These are phyloP conservation scores for Colletotrichum tofieldiae DNA, from an alignment of 2,329 filamentous ascomycete genomes.

Conservation along the genomic window DNA sequence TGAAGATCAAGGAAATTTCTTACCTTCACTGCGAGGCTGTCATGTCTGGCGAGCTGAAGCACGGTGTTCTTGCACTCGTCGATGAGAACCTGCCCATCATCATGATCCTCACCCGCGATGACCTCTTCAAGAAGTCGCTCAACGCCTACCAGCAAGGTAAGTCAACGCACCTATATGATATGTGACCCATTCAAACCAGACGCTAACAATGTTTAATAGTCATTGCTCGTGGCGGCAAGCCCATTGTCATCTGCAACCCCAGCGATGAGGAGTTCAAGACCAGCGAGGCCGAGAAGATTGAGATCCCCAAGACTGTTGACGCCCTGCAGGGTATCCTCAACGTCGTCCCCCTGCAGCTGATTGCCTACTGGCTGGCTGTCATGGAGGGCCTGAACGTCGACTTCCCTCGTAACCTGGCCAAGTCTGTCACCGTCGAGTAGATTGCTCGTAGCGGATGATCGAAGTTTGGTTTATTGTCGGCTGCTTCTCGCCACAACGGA, in stretches of 20 bases:
- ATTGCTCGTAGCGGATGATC: conserved; percentile 29
- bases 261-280: conserved; percentile 89
- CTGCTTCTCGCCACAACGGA: conserved; percentile 30
- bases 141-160: conserved; percentile 98
- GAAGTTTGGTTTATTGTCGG: conserved; percentile 30
- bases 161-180: conserved; percentile 48
- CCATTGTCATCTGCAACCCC: conserved; percentile 98
- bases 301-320: conserved; percentile 96
- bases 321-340: conserved; percentile 97
- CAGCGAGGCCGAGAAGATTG: conserved; percentile 94
- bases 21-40: conserved; percentile 99
- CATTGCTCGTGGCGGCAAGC: conserved; percentile 94
- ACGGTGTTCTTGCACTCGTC: conserved; percentile 96
- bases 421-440: conserved; percentile 99
- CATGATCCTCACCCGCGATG: conserved; percentile 98
- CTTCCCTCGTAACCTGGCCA: conserved; percentile 98
- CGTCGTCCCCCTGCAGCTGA: conserved; percentile 96
- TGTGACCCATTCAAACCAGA: not conserved
- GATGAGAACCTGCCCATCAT: conserved; percentile 99
- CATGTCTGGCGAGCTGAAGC: conserved; percentile 99
- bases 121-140: conserved; percentile 98
- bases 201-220: conserved; percentile 66
- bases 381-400: conserved; percentile 97
- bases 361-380: conserved; percentile 99
- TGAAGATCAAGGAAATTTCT: conserved; percentile 99